Evolutionary conservation across 2,329 filamentous ascomycete species (phyloP).

Genomic region (Curvularia verruculosa): DNA sequence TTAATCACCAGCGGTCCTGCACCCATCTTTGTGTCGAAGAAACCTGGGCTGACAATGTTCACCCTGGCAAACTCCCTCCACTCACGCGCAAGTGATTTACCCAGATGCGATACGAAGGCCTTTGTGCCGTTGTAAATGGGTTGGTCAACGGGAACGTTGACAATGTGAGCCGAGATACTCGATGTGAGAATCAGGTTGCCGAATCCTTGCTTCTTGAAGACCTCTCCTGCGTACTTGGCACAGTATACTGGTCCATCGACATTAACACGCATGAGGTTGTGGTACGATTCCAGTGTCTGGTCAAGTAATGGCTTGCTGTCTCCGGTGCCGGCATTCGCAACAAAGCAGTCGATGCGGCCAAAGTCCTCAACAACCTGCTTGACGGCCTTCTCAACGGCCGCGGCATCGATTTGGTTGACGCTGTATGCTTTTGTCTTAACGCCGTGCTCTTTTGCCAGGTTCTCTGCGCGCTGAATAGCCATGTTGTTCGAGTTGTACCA

Average conservation of each 20-base stretch:
- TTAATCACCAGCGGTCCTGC: constrained; percentile 66
- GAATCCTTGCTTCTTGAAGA: constrained; percentile 53
- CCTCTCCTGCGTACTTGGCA: constrained; percentile 50
- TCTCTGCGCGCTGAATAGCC: constrained; percentile 64
- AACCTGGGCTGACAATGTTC: constrained; percentile 69
- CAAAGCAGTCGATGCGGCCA: constrained; percentile 67
- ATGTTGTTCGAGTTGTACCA: constrained; percentile 57
- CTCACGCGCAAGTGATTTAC: constrained; percentile 67
- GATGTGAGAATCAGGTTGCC: constrained; percentile 69
- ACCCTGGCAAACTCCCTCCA: constrained; percentile 71
- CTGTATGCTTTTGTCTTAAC: constrained; percentile 70
- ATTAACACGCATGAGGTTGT: constrained; percentile 68
- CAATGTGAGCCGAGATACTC: constrained; percentile 75
- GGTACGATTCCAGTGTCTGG: constrained; percentile 66
- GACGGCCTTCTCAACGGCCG: constrained; percentile 62
- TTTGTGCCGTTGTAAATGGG: constrained; percentile 56
- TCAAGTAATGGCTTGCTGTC: constrained; percentile 64
- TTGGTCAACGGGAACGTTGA: constrained; percentile 78
- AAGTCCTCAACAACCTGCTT: constrained; percentile 71
- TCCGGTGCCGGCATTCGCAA: constrained; percentile 69
- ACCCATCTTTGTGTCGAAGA: constrained; percentile 68
- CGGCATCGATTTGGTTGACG: constrained; percentile 60
- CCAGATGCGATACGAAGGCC: constrained; percentile 67
- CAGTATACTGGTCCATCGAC: constrained; percentile 66
- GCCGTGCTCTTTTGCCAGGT: constrained; percentile 61